Percentiles rank a stretch among this genome's conserved stretches.
These are phyloP conservation scores for Schizophyllum amplum DNA, from an alignment of 1,284 basidiomycete species.

Conservation along the genomic window DNA sequence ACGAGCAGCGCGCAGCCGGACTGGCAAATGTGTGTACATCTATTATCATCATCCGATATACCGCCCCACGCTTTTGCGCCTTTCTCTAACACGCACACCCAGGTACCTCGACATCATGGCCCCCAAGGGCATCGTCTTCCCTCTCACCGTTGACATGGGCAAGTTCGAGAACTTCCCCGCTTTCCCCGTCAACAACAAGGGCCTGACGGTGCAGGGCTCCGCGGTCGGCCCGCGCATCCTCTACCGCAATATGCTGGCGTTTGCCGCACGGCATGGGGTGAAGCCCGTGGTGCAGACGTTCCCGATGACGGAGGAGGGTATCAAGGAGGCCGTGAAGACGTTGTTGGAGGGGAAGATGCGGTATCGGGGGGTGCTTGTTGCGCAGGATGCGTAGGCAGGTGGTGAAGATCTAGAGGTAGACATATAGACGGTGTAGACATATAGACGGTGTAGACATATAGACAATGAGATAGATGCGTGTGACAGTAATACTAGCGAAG, in stretches of 20 bases:
- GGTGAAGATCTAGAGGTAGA: too few species aligned
- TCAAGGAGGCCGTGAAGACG: slow-evolving; percentile 14
- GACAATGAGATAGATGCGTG: too few species aligned
- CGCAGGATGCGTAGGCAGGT: too few species aligned
- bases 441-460: too few species aligned
- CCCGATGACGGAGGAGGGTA: slow-evolving; percentile 15
- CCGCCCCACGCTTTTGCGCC: background rate
- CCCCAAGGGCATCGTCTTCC: slow-evolving; percentile 8
- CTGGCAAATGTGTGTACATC: slow-evolving; percentile 10
- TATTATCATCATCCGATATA: background rate
- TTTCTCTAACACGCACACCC: too few species aligned
- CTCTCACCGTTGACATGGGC: slow-evolving; percentile 8
- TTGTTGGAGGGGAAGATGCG: slow-evolving; percentile 17
- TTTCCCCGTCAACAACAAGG: slow-evolving; percentile 4
- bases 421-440: too few species aligned
- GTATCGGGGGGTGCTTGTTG: slow-evolving; percentile 18
- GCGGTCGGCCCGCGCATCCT: slow-evolving; percentile 8
- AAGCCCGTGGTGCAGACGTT: slow-evolving; percentile 16
- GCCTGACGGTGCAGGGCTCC: slow-evolving; percentile 8
- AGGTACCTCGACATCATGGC: slow-evolving; percentile 11
- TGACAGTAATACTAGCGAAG: too few species aligned
- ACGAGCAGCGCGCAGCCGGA: slow-evolving; percentile 12
- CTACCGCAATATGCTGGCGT: slow-evolving; percentile 13
- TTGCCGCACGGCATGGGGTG: slow-evolving; percentile 14
- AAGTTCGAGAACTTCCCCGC: slow-evolving; percentile 8